These are phyloP conservation scores for Ceratobasidium sp. DNA, from an alignment of 1,284 basidiomycete species.

Conservation along the genomic window DNA sequence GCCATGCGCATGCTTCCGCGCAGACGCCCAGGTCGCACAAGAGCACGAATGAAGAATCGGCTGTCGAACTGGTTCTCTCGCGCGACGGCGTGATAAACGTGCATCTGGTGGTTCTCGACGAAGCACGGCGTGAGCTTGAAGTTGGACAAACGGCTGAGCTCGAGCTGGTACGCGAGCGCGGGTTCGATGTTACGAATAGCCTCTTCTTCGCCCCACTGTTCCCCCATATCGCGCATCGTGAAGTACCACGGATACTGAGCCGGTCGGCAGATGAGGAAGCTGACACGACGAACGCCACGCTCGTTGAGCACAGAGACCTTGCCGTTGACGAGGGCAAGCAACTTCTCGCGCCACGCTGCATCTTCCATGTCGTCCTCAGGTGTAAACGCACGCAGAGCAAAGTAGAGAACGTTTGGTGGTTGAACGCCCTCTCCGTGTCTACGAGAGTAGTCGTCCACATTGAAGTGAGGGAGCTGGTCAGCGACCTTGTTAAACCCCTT, in stretches of 20 bases:
- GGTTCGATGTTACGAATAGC: constrained; percentile 99
- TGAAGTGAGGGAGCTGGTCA: constrained; percentile 75
- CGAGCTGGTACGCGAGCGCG: constrained; percentile 97
- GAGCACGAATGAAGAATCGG: constrained; percentile 97
- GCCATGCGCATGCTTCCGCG: constrained; percentile 91
- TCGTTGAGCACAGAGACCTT: constrained; percentile 70
- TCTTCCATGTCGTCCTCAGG: constrained; percentile 81
- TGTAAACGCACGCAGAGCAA: constrained; percentile 87
- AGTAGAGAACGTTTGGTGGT: constrained; percentile 91
- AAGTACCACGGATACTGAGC: constrained; percentile 95
- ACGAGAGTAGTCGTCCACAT: constrained; percentile 73
- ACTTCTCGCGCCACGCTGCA: constrained; percentile 78
- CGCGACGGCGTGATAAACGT: constrained; percentile 96
- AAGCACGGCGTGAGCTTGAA: constrained; percentile 96
- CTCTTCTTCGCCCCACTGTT: constrained; percentile 91
- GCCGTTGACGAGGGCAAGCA: constrained; percentile 80
- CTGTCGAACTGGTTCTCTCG: constrained; percentile 96
- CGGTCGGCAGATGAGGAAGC: constrained; percentile 90
- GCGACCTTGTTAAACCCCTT: constrained; percentile 79
- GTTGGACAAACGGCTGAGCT: constrained; percentile 94
- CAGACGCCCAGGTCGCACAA: constrained; percentile 95
- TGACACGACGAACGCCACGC: constrained; percentile 91
- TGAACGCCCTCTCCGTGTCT: constrained; percentile 78
- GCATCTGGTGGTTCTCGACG: constrained; percentile 94
- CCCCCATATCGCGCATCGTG: constrained; percentile 81